A percentile compares a stretch with the other conserved stretches of the same genome.
Evolutionary conservation across 2,329 filamentous ascomycete species (phyloP).

Genomic region (Nakataea oryzae): DNA sequence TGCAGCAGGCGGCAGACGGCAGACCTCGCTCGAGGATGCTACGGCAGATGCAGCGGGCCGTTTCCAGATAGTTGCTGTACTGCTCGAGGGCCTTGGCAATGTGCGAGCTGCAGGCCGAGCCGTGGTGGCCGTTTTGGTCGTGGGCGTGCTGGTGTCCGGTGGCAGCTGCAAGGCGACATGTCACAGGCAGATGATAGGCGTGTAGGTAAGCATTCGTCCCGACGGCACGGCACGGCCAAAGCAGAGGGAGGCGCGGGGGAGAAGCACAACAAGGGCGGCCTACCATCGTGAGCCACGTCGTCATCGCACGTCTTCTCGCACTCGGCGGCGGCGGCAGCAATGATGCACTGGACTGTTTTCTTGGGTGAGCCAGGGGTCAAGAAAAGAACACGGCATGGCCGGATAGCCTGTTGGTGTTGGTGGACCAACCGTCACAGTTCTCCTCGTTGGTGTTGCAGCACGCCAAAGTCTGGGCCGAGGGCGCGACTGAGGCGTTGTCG

Average conservation of each 20-base stretch:
- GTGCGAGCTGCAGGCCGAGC: constrained; percentile 20
- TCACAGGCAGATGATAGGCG: not conserved
- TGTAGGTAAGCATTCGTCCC: not conserved
- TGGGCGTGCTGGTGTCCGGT: constrained; percentile 15
- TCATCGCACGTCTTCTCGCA: constrained; percentile 18
- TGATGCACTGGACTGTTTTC: constrained; percentile 19
- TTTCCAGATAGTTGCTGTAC: constrained; percentile 23
- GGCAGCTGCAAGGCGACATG: constrained; percentile 4
- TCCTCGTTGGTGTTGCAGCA: constrained; percentile 16
- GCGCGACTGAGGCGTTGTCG: not conserved
- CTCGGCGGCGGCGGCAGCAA: constrained; percentile 17
- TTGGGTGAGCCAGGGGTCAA: not conserved
- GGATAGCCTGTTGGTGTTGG: not conserved
- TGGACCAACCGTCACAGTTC: constrained; percentile 7
- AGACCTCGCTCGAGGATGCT: constrained; percentile 17
- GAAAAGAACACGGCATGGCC: not conserved
- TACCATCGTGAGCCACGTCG: constrained; percentile 14
- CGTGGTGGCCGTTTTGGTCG: constrained; percentile 14
- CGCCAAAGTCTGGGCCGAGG: constrained; percentile 6
- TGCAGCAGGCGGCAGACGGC: not conserved
- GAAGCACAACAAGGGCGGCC: constrained; percentile 1
- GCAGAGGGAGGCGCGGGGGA: not conserved
- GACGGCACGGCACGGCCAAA: not conserved
- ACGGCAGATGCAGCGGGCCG: constrained; percentile 26
- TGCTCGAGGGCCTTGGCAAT: constrained; percentile 20